These are phyloP conservation scores for Kluyveromyces wickerhamii DNA, from an alignment of 805 yeast species.

Conservation along the genomic window DNA sequence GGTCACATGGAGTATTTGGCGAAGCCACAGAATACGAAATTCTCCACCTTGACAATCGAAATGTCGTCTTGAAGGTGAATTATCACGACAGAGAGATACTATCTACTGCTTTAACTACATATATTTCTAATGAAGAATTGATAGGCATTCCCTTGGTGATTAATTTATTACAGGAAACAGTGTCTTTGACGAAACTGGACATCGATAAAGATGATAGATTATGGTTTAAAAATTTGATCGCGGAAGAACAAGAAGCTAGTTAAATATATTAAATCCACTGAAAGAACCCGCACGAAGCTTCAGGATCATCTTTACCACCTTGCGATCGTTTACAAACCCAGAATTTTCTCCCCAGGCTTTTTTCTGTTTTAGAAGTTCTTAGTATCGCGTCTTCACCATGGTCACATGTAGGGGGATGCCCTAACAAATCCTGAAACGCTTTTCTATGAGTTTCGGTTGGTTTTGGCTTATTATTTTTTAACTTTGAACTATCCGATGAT, in stretches of 20 bases:
- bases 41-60: conserved; percentile 18
- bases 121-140: conserved; percentile 26
- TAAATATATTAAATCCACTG: conserved; percentile 34
- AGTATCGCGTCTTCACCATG: conserved; percentile 41
- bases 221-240: conserved; percentile 20
- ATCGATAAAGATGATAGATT: conserved; percentile 21
- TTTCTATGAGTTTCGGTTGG: not conserved
- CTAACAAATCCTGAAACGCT: conserved; percentile 17
- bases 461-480: not conserved
- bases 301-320: conserved; percentile 23
- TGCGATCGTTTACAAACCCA: conserved; percentile 43
- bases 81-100: conserved; percentile 24
- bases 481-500: too few species aligned
- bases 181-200: conserved; percentile 19
- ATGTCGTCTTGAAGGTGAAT: conserved; percentile 24
- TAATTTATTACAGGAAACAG: conserved; percentile 16
- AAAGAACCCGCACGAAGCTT: conserved; percentile 44
- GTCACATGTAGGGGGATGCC: conserved; percentile 37
- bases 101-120: conserved; percentile 27
- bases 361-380: conserved; percentile 36
- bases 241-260: conserved; percentile 13
- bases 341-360: conserved; percentile 42
- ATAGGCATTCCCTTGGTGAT: conserved; percentile 22
- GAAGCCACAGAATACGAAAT: conserved; percentile 31
- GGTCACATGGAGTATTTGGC: conserved; percentile 37